These are phyloP conservation scores for Phialophora chinensis DNA, from an alignment of 2,329 filamentous ascomycete species.

Conservation along the genomic window DNA sequence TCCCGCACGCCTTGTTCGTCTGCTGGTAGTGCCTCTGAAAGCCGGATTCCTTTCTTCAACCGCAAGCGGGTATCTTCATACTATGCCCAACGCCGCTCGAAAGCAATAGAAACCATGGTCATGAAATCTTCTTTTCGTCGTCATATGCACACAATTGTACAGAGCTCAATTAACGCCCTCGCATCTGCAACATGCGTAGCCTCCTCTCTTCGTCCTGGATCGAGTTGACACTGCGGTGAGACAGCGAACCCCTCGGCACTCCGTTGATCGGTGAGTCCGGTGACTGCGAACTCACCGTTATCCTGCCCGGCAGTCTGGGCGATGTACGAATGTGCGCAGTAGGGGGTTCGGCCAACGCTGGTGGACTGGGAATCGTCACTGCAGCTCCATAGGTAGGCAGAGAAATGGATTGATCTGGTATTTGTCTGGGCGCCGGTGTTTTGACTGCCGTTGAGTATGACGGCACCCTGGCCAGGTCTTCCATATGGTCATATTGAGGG, in stretches of 20 bases:
- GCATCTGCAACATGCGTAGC: conserved; percentile 49
- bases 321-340: conserved; percentile 47
- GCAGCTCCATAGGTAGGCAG: conserved; percentile 73
- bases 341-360: conserved; percentile 47
- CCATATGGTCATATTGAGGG: conserved; percentile 61
- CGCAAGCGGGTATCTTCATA: not conserved
- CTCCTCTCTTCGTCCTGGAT: conserved; percentile 50
- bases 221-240: conserved; percentile 37
- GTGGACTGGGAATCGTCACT: conserved; percentile 36
- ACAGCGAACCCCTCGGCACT: conserved; percentile 39
- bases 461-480: conserved; percentile 73
- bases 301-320: conserved; percentile 47
- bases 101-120: not conserved
- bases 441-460: conserved; percentile 78
- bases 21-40: no score
- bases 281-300: conserved; percentile 25
- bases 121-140: not conserved
- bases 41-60: not conserved
- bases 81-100: not conserved
- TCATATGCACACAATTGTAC: not conserved
- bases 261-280: conserved; percentile 41
- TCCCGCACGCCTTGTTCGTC: not conserved
- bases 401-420: conserved; percentile 43
- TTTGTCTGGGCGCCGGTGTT: conserved; percentile 63
- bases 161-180: conserved; percentile 39